Evolutionary conservation across 2,329 filamentous ascomycete species (phyloP), one percentile per base, ranked within the genome.

Genomic region (Colletotrichum neosansevieriae): DNA sequence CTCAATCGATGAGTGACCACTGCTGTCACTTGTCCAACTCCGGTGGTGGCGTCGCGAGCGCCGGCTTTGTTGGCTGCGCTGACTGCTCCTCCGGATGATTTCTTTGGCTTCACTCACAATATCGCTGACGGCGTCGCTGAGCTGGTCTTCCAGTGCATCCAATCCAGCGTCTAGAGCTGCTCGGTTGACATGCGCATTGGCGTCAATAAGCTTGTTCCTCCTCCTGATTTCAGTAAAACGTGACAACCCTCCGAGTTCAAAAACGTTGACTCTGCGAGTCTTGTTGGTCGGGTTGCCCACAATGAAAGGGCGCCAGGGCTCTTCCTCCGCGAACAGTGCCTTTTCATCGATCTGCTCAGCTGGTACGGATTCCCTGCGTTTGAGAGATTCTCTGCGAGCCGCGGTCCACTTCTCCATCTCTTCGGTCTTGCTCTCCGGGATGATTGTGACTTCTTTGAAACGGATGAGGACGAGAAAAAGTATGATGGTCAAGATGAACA

Each of bases 211-310:
- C 51, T 80, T 81, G 73, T 91, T 91, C 74, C 84, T 86, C 72
- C 80, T 84, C 69, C 88, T 82, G 69, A 94, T 93, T 77, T 94
- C 91, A 24, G 87, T 91, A 89, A 91, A 94, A 45, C 92, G 82
- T 58, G 86, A 91, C 82, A 91, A 81, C 40, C 81, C 79, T 0
- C 92, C 92, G 67, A 92, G 79, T 76, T 94, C 92, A 15, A 94
- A 80, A 24, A 93, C 76, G 75, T 88, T 93, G 84, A 94, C 89
- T 69, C 89, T 85, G 57, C 92, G 85, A 74, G 86, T 88, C 77
- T 89, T 90, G 53, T 90, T 88, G 50, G 87, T 88, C 12, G 92
- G 91, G 74, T 92, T 91, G 12, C 92, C 91, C 75, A 93, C 88
- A 71, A 94, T 86, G 32, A 90, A 83, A 1, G 92, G 89, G 66